phyloP scores from a whole-genome alignment of 306 rosid species.

The Vicia faba region DNA sequence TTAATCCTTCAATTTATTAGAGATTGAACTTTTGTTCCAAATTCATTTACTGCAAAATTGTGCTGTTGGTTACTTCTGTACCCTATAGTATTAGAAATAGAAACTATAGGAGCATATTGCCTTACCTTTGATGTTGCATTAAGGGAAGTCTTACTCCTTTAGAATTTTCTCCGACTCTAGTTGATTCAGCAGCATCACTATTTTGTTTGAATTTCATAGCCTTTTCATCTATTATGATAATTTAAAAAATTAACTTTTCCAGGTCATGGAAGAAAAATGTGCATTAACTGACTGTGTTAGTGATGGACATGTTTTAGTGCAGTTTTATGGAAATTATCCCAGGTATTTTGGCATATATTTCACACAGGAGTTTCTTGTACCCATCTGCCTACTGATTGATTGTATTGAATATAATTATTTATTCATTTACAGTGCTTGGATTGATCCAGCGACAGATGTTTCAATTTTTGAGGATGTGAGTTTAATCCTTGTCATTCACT shows the following conservation, averaged over 20 bases:
- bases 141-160: conserved; percentile 4
- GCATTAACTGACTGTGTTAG: conserved; percentile 38
- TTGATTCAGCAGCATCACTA: not conserved
- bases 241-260: conserved; percentile 28
- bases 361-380: conserved; percentile 22
- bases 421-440: conserved; percentile 51
- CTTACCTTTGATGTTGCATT: conserved; percentile 15
- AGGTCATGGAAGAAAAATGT: conserved; percentile 52
- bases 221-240: conserved; percentile 25
- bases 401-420: conserved; percentile 17
- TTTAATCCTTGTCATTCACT: conserved; percentile 32
- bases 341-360: conserved; percentile 41
- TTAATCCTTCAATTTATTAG: conserved; percentile 24
- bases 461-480: conserved; percentile 58
- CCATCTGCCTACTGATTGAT: conserved; percentile 28
- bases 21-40: conserved; percentile 8
- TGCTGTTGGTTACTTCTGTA: conserved; percentile 18
- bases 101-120: conserved; percentile 8
- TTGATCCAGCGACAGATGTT: conserved; percentile 54
- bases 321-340: conserved; percentile 51
- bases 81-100: not conserved
- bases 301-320: conserved; percentile 56
- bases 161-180: conserved; percentile 19
- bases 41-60: not conserved
- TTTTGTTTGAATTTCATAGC: conserved; percentile 28